These are phyloP conservation scores for Phaffia rhodozyma DNA, from an alignment of 1,284 basidiomycete genomes.

Conservation along the genomic window DNA sequence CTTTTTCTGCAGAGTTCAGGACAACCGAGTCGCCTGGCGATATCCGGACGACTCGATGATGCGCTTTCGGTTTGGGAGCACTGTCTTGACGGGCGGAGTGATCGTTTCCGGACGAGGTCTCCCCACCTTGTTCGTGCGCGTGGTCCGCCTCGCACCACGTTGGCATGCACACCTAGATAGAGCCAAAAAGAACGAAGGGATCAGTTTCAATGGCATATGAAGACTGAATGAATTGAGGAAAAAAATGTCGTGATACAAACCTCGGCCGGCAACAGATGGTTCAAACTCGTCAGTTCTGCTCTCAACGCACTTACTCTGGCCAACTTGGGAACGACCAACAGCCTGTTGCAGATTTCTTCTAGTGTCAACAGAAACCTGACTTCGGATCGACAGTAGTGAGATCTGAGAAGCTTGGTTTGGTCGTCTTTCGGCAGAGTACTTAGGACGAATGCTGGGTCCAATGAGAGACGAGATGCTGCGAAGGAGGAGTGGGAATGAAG, in stretches of 20 bases:
- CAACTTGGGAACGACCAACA: slow-evolving; percentile 83
- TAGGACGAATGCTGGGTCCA: slow-evolving; percentile 48
- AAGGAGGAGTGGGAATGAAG: slow-evolving; percentile 51
- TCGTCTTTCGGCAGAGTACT: slow-evolving; percentile 49
- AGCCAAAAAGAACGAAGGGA: neutral
- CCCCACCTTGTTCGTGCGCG: slow-evolving; percentile 34
- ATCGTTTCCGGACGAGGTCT: slow-evolving; percentile 26
- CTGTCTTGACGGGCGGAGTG: slow-evolving; percentile 43
- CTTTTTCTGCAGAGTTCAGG: slow-evolving; percentile 92
- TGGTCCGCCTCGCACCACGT: slow-evolving; percentile 73
- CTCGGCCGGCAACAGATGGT: slow-evolving; percentile 91
- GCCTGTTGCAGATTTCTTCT: slow-evolving; percentile 84
- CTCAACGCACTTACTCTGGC: slow-evolving; percentile 89
- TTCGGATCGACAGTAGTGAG: slow-evolving; percentile 85
- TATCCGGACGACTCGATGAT: slow-evolving; percentile 93
- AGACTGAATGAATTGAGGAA: slow-evolving; percentile 14
- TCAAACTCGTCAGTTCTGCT: slow-evolving; percentile 88
- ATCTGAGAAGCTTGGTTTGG: slow-evolving; percentile 62
- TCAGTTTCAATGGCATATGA: slow-evolving; percentile 16
- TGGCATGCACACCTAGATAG: slow-evolving; percentile 78
- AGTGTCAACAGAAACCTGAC: slow-evolving; percentile 79
- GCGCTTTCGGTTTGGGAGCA: slow-evolving; percentile 44
- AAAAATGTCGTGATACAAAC: slow-evolving; percentile 37
- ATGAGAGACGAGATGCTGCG: slow-evolving; percentile 38
- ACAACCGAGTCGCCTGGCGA: slow-evolving; percentile 97